Evolutionary conservation across 306 rosid genomes (phyloP), one percentile per base, ranked within the genome.

Genomic region (Hippophae gyantsensis): DNA sequence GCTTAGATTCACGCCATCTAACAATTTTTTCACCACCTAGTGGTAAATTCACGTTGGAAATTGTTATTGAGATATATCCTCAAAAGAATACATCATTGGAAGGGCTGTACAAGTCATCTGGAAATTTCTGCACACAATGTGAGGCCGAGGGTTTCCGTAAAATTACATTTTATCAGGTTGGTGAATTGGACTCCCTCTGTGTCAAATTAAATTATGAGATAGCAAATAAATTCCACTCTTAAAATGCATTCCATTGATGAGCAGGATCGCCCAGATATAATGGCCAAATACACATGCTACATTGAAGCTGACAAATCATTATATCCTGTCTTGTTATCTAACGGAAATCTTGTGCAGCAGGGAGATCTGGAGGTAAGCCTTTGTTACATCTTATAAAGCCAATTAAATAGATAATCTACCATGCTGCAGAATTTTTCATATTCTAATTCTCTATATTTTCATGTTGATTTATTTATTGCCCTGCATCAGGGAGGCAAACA

Each of bases 131-230:
- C 68, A 92, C 99, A 51, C 99, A 92, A 71, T 92, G 99, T 72
- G 99, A 92, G 79, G 99, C 99, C 44, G 99, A 92, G 74, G 99
- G 99, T 60, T 92, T 92, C 74, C 96, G 94, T 60, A 92, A 92
- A 63, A 88, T 92, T 71, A 92, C 97, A 38, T 92, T 74, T 72
- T 88, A 82, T 76, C 97, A 92, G 96, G 99, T 84, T 70, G 57
- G 60, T 12, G 14, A 12, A 43, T 69, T 52, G 61, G n/a, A 41
- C 25, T 42, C 13, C 52, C 8, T 41, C 63, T 46, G 66, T 53
- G 42, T 53, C 45, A 23, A 18, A 53, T 48, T 52, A 62, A 59
- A 52, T 60, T 38, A 49, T 25, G 44, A 63, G 42, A 6, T 65
- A 42, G 60, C 60, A 40, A 57, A 56, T 56, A 57, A 59, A 57